phyloP scores from a whole-genome alignment of 2,329 filamentous ascomycete species.

The Sporothrix protearum region DNA sequence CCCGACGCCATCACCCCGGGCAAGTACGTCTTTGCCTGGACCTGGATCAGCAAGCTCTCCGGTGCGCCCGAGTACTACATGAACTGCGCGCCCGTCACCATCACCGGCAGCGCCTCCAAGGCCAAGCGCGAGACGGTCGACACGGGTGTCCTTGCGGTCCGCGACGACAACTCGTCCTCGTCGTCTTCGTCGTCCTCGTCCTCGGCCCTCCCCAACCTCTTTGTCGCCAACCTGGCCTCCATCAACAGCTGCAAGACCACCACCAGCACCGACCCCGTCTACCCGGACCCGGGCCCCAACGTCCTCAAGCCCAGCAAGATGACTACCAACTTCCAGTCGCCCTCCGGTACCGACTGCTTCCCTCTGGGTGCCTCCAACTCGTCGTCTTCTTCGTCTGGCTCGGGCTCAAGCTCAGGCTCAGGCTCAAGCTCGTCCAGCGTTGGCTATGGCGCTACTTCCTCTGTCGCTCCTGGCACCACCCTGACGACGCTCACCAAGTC shows the following conservation, averaged over 20 bases:
- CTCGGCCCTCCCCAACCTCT: slow-evolving; percentile 50
- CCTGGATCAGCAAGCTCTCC: slow-evolving; percentile 55
- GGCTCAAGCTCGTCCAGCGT: neutral
- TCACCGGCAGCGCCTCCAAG: slow-evolving; percentile 36
- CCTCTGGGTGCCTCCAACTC: slow-evolving; percentile 22
- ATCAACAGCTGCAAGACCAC: slow-evolving; percentile 35
- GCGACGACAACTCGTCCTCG: slow-evolving; percentile 9
- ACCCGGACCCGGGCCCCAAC: slow-evolving; percentile 31
- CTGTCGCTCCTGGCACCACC: slow-evolving; percentile 23
- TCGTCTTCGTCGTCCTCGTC: neutral
- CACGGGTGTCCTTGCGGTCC: slow-evolving; percentile 20
- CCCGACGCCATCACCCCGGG: slow-evolving; percentile 32
- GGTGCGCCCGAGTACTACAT: slow-evolving; percentile 66
- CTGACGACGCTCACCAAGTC: neutral
- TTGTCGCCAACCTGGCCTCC: slow-evolving; percentile 50
- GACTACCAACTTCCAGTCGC: slow-evolving; percentile 26
- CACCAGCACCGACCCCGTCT: slow-evolving; percentile 30
- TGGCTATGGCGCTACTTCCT: slow-evolving; percentile 4
- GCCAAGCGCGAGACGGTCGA: slow-evolving; percentile 27
- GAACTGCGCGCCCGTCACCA: slow-evolving; percentile 60
- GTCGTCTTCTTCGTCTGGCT: slow-evolving; percentile 19
- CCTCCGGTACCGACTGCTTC: slow-evolving; percentile 27
- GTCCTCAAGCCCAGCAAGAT: slow-evolving; percentile 30
- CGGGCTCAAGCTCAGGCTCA: slow-evolving; percentile 18
- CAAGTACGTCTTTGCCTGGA: slow-evolving; percentile 57